Base-by-base conservation (phyloP, 2,329 filamentous ascomycete genomes). In the Huntiella moniliformis region DNA sequence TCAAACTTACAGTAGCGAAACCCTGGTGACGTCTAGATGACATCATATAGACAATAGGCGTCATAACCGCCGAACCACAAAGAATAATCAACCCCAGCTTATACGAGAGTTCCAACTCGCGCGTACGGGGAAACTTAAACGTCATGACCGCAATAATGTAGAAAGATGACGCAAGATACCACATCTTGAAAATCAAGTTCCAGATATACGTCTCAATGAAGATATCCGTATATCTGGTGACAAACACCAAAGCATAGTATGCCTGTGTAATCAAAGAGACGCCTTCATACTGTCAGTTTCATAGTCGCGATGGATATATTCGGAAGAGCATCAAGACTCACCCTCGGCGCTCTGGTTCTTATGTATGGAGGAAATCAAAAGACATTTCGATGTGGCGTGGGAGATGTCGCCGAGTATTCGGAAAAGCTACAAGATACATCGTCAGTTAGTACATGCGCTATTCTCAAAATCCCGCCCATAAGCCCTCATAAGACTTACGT, bases 41-140 rank as follows among this genome's bases (percentile, higher is more conserved):
- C 12, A 48, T 31, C 47, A 44, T 46, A 15, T 49, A 49, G 33
- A 75, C 70, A 52, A 92, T 70, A 0, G 86, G 85, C 7, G 84
- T 79, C 28, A 81, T 57, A 10, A 81, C 54, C 28, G 84, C 56
- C 15, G 79, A 78, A 3, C 73, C 79, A 10, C 64, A 68, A 2
- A 88, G 62, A 44, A 79, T 79, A 52, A 73, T 74, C 18, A 75
- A 75, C 37, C 83, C 84, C 52, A 95, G 67, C 63, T 87, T 93
- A 87, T 88, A 95, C n/a, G 86, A 82, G 55, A 85, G 75, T 65
- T 96, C 88, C 45, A 78, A 71, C 63, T 96, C 88, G 37, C 87
- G 68, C n/a, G 87, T 93, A 32, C 88, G 74, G 8, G 87, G 81
- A 60, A 77, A 94, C 16, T 86, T 67, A 63, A 78, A 80, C 60